A percentile compares a stretch with the other conserved stretches of the same genome.
Evolutionary conservation across 2,329 filamentous ascomycete genomes (phyloP).

Genomic region (Hymenoscyphus linearis): DNA sequence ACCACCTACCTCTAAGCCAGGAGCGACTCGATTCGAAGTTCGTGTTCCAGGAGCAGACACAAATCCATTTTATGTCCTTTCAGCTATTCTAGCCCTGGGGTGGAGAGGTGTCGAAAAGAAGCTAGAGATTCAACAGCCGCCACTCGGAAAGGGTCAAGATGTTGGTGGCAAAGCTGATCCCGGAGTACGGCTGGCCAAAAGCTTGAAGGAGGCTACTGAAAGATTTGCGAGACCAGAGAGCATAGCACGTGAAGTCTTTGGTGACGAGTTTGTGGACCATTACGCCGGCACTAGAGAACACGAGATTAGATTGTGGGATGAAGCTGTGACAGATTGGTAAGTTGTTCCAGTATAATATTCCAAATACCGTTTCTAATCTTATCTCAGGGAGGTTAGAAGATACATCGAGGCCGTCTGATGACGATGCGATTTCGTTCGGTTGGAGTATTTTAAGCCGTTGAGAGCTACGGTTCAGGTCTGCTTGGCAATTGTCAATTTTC

Average conservation of each 20-base stretch:
- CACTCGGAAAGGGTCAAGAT: slow-evolving; percentile 78
- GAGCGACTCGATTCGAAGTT: slow-evolving; percentile 87
- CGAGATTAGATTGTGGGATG: slow-evolving; percentile 86
- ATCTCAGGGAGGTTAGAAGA: slow-evolving; percentile 63
- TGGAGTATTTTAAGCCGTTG: too few relatives aligned
- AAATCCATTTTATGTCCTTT: slow-evolving; percentile 82
- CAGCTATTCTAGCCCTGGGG: slow-evolving; percentile 80
- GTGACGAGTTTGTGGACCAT: slow-evolving; percentile 93
- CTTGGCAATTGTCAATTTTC: not conserved
- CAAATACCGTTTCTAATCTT: slow-evolving; percentile 13
- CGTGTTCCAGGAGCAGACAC: slow-evolving; percentile 91
- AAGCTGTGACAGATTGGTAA: slow-evolving; percentile 95
- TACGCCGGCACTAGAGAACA: slow-evolving; percentile 89
- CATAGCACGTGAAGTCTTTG: slow-evolving; percentile 88
- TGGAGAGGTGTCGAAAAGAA: slow-evolving; percentile 93
- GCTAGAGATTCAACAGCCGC: slow-evolving; percentile 73
- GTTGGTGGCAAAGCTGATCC: slow-evolving; percentile 67
- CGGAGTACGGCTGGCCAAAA: slow-evolving; percentile 77
- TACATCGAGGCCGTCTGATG: slow-evolving; percentile 63
- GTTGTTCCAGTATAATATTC: slow-evolving; percentile 34
- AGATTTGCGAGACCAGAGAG: slow-evolving; percentile 73
- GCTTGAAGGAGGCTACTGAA: slow-evolving; percentile 74
- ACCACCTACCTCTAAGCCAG: slow-evolving; percentile 77
- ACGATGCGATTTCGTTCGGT: not conserved
- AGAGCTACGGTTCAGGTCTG: not conserved